A percentile compares a stretch with the other conserved stretches of the same genome.
phyloP scores from a whole-genome alignment of 2,329 filamentous ascomycete genomes.

The Colletotrichum sp. region DNA sequence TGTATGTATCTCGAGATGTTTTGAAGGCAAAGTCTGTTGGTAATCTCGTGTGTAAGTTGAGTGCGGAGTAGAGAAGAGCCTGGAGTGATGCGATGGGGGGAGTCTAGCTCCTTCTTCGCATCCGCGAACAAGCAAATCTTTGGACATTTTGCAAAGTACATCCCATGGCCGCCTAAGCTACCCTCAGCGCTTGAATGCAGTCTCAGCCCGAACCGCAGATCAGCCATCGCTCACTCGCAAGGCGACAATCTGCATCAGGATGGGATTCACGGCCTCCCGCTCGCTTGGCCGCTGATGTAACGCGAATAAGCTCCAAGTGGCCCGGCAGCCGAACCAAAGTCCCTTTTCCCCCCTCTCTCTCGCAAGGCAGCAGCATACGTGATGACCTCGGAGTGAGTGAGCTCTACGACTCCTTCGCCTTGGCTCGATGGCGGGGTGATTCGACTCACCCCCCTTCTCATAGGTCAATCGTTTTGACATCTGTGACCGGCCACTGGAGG shows the following conservation, averaged over 20 bases:
- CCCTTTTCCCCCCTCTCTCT: background rate
- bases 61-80: background rate
- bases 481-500: background rate
- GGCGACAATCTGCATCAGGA: background rate
- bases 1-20: background rate
- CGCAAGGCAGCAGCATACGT: background rate
- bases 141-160: background rate
- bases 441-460: background rate
- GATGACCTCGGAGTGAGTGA: background rate
- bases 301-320: background rate
- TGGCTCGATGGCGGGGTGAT: background rate
- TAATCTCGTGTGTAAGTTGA: background rate
- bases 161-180: background rate
- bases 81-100: background rate
- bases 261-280: background rate
- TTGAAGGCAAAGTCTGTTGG: background rate
- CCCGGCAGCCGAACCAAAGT: background rate
- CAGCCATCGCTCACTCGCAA: background rate
- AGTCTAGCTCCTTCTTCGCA: background rate
- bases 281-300: background rate
- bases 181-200: background rate
- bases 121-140: background rate
- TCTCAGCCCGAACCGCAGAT: background rate
- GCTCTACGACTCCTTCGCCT: background rate
- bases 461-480: background rate